Evolutionary conservation across 2,329 filamentous ascomycete species (phyloP), one percentile per base, ranked within the genome.

Genomic region (Fusarium miscanthi): DNA sequence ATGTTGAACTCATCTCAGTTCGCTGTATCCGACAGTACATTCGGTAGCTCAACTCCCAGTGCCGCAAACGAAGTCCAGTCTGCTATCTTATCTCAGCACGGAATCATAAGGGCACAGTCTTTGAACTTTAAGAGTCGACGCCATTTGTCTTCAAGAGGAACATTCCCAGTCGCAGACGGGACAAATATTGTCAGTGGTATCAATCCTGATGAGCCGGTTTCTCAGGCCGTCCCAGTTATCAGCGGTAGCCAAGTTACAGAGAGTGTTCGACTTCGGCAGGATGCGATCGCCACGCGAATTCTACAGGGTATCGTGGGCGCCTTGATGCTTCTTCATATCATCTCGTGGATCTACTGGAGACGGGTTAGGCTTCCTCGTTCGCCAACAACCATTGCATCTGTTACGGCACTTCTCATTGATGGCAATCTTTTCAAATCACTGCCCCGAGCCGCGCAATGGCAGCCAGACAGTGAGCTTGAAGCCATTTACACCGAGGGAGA

Each of bases 31-130:
- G 64, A 76, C 1, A 51, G 53, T 1, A 59, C 63, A 10, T 75
- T 84, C 3, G 75, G 75, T 7, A 60, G 56, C 52, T 49, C 69
- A 41, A 35, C 71, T 51, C 21, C 72, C 27, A 38, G 59, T 23
- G 38, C 66, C 64, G 52, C 73, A 66, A 12, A 35, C 27, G 33
- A 73, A 37, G 76, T 82, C 2, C 72, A 74, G n/a, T 77, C 78
- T 49, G 80, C 80, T 30, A 82, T 84, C 40, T 49, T 78, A 21
- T 69, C 68, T 25, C 82, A 84, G 54, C 82, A 84, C 63, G 75
- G 78, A 35, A 74, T 84, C 23, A 79, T 83, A 38, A 77, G 80
- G 16, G 75, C 82, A 1, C 82, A 83, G 58, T 77, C 78, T 2
- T 59, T 83, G 45, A 82, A 78, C 59, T 71, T 69, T 23, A 77